phyloP scores from a whole-genome alignment of 164 flowering plant species.

The Tinospora cordifolia region DNA sequence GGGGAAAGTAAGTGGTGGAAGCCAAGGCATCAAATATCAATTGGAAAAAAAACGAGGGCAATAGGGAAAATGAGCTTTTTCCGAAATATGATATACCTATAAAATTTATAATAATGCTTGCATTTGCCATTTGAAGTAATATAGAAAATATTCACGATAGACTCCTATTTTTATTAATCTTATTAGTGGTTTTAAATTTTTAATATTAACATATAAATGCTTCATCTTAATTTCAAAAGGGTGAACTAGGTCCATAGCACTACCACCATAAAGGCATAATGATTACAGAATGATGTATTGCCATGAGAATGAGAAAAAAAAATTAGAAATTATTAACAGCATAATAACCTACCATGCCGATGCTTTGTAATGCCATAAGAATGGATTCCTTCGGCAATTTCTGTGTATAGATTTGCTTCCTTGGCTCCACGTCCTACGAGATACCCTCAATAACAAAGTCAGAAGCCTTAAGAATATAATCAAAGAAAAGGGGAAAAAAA shows the following conservation, averaged over 20 bases:
- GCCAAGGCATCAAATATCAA: not conserved
- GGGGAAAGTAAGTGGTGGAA: not conserved
- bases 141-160: not conserved
- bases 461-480: not conserved
- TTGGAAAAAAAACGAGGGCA: not conserved
- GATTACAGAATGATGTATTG: not conserved
- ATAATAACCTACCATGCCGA: constrained; percentile 72
- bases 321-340: not conserved
- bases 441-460: constrained; percentile 11
- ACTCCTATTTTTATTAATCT: no score
- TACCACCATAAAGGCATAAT: no score
- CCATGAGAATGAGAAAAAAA: not conserved
- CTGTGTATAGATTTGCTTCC: constrained; percentile 81
- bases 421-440: constrained; percentile 88
- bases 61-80: not conserved
- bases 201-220: no score
- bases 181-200: no score
- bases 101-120: no score
- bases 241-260: no score
- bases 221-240: no score
- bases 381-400: constrained; percentile 89
- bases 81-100: no score
- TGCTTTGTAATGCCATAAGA: constrained; percentile 86
- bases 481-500: not conserved
- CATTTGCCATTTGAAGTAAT: no score